A percentile compares a stretch with the other conserved stretches of the same genome.
phyloP scores from a whole-genome alignment of 2,329 filamentous ascomycete genomes.

The Diaporthe humulicola region DNA sequence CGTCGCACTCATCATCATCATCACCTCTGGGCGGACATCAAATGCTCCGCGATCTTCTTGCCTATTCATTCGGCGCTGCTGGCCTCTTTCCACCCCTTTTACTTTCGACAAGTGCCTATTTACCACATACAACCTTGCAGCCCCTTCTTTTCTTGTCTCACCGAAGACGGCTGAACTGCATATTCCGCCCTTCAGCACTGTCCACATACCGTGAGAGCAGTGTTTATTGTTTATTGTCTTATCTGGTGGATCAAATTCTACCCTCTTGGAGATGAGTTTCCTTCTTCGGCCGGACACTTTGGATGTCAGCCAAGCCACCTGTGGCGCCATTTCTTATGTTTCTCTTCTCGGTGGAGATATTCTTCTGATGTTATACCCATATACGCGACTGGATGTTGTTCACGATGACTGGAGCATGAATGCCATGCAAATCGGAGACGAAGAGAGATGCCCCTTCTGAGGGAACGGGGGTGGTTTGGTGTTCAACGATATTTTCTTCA shows the following conservation, averaged over 20 bases:
- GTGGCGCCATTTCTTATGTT: constrained; percentile 9
- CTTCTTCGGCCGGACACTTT: constrained; percentile 6
- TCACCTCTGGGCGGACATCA: constrained; percentile 8
- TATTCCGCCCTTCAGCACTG: constrained; percentile 33
- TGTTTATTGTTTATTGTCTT: constrained; percentile 40
- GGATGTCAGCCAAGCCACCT: constrained; percentile 21
- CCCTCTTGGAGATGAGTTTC: background rate
- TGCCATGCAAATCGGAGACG: background rate
- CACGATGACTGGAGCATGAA: constrained; percentile 31
- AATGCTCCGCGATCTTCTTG: constrained; percentile 30
- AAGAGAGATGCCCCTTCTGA: background rate
- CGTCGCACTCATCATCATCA: background rate
- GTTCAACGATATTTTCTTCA: background rate
- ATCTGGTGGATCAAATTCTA: constrained; percentile 25
- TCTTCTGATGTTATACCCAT: constrained; percentile 31
- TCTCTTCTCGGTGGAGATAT: constrained; percentile 31
- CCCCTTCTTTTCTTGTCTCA: background rate
- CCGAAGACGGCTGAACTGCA: constrained; percentile 18
- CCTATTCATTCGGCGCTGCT: constrained; percentile 33
- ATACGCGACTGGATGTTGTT: constrained; percentile 28
- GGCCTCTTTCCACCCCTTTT: constrained; percentile 6
- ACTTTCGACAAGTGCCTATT: constrained; percentile 34
- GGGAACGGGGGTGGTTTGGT: background rate
- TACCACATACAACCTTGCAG: constrained; percentile 29
- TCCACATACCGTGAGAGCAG: constrained; percentile 4